phyloP scores from a whole-genome alignment of 2,329 filamentous ascomycete genomes.

The Penicillium freii region DNA sequence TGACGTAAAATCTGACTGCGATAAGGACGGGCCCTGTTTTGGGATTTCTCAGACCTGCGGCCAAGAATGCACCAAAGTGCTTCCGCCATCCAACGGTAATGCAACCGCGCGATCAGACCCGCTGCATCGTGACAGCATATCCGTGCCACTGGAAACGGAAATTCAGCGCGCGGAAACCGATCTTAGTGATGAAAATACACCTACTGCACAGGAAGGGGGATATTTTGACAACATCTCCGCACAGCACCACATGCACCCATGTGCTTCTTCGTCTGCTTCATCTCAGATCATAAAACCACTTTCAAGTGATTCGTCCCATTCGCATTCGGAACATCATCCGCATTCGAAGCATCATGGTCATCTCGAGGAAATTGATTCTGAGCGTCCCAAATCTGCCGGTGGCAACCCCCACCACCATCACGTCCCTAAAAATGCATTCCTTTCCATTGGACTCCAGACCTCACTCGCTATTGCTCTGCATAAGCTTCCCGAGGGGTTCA shows the following conservation, averaged over 20 bases:
- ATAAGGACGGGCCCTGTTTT: conserved; percentile 59
- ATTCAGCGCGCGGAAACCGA: conserved; percentile 6
- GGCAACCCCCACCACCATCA: conserved; percentile 79
- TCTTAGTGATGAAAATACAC: background rate
- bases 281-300: conserved; percentile 7
- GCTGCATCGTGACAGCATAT: conserved; percentile 18
- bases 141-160: conserved; percentile 20
- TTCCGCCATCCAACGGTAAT: conserved; percentile 18
- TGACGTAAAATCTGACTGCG: conserved; percentile 52
- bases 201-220: conserved; percentile 5
- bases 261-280: conserved; percentile 9
- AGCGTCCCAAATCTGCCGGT: conserved; percentile 13
- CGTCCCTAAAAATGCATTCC: conserved; percentile 87
- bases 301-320: background rate
- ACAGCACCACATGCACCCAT: conserved; percentile 5
- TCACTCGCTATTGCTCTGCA: conserved; percentile 92
- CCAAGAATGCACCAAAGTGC: conserved; percentile 57
- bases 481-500: conserved; percentile 83
- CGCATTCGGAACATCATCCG: background rate
- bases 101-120: conserved; percentile 17
- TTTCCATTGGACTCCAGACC: conserved; percentile 93
- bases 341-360: background rate
- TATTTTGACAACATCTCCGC: conserved; percentile 18
- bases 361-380: conserved; percentile 11
- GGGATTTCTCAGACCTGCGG: conserved; percentile 63